Evolutionary conservation across 495 filamentous ascomycete species (phyloP).

Genomic region (Entonaema liquescens): DNA sequence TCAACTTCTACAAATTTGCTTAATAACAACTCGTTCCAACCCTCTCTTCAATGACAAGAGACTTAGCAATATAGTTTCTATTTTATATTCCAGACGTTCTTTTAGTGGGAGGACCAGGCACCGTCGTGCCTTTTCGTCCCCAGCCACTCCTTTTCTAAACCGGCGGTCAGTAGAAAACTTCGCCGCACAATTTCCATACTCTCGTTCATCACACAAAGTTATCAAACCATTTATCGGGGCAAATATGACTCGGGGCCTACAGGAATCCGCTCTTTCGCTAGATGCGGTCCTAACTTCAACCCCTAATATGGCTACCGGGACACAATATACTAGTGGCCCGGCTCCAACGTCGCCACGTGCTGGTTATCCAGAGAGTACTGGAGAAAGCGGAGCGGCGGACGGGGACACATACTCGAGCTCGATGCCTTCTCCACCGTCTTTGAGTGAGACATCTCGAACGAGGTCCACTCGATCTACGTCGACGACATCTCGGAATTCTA

Average conservation of each 20-base stretch:
- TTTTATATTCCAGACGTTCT: slow-evolving; percentile 41
- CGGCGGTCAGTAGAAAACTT: slow-evolving; percentile 30
- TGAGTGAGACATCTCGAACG: slow-evolving; percentile 49
- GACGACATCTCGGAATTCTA: slow-evolving; percentile 67
- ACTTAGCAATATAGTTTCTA: slow-evolving; percentile 32
- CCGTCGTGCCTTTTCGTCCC: slow-evolving; percentile 31
- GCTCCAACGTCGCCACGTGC: slow-evolving; percentile 29
- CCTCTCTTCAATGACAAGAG: slow-evolving; percentile 42
- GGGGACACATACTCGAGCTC: slow-evolving; percentile 35
- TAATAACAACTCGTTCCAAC: slow-evolving; percentile 38
- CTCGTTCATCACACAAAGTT: slow-evolving; percentile 33
- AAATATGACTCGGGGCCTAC: slow-evolving; percentile 38
- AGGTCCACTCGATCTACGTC: slow-evolving; percentile 64
- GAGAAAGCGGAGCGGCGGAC: slow-evolving; percentile 33
- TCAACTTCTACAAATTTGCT: slow-evolving; percentile 46
- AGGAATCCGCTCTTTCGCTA: slow-evolving; percentile 42
- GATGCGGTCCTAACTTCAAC: slow-evolving; percentile 46
- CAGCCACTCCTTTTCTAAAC: slow-evolving; percentile 42
- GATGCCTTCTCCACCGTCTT: slow-evolving; percentile 38
- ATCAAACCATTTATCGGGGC: slow-evolving; percentile 22
- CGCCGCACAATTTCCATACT: slow-evolving; percentile 20
- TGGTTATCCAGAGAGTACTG: slow-evolving; percentile 26
- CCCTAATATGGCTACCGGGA: slow-evolving; percentile 24
- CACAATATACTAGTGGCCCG: slow-evolving; percentile 19
- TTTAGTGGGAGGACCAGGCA: slow-evolving; percentile 37